Evolutionary conservation across 257 asterid genomes (phyloP), one percentile per base, ranked within the genome.

Genomic region (Thymus quinquecostatus): DNA sequence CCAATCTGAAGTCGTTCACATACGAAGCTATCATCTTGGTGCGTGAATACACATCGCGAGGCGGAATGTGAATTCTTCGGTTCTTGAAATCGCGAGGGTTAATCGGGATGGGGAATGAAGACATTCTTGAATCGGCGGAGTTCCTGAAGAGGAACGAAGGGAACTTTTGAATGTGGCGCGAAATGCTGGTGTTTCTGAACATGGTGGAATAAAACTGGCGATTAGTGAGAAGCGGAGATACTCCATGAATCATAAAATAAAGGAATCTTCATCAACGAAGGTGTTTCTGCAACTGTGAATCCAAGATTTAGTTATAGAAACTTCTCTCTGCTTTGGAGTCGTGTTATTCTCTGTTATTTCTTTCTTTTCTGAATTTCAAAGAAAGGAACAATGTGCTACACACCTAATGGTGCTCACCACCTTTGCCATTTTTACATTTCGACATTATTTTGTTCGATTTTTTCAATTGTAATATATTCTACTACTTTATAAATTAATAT

Each of bases 1-100:
- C 70, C 57, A 89, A 64, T 68, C 85, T 84, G 74, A 43, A 80
- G 72, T 55, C 82, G 51, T 94, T 84, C 0, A 82, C 65, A 8
- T 82, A 82, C 1, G 86, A 80, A 28, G 83, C 73, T 2, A 91
- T 83, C 86, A 86, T 82, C 73, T 88, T 89, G 14, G 99, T 88
- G 79, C 82, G 74, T 36, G 81, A 70, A 74, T 82, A 84, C 2
- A 92, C 87, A 55, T 86, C 79, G 9, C 84, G 88, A 45, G 68
- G 75, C 50, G 78, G 82, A 59, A 48, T 76, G 73, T 66, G 69
- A 10, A 79, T 54, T 59, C 74, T 70, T 12, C 54, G 82, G 77
- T 80, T 82, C 78, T 66, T 77, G 55, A 45, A 45, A 44, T 27
- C 33, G 38, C 21, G 54, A 32, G 84, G 73, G 4, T 28, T 59